Percentiles rank a stretch among this genome's conserved stretches.
These are phyloP conservation scores for Pilatotrama ljubarskyi DNA, from an alignment of 768 basidiomycete species.

Conservation along the genomic window DNA sequence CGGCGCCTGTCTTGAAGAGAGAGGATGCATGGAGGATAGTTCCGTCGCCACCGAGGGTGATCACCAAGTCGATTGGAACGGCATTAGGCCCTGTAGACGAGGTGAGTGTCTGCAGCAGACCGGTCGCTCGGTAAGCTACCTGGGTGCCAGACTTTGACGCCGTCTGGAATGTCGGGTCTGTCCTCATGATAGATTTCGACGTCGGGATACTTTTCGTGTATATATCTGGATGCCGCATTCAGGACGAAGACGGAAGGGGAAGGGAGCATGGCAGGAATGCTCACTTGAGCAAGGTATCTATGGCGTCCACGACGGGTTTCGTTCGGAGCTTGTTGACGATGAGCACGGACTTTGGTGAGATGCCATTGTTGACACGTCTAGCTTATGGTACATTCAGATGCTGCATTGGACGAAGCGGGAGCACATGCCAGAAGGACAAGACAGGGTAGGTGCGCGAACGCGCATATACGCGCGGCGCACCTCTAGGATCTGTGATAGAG, in stretches of 20 bases:
- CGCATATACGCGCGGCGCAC: background rate
- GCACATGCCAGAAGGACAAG: too few species aligned
- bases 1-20: conserved; percentile 85
- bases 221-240: conserved; percentile 23
- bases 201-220: conserved; percentile 33
- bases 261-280: conserved; percentile 24
- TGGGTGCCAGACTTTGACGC: conserved; percentile 57
- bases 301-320: conserved; percentile 72
- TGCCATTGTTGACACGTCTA: conserved; percentile 19
- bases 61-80: conserved; percentile 77
- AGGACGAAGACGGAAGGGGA: background rate
- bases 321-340: conserved; percentile 83
- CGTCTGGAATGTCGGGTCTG: conserved; percentile 50
- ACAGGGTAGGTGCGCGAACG: background rate
- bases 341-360: conserved; percentile 60
- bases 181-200: conserved; percentile 35
- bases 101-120: background rate
- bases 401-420: background rate
- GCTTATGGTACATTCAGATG: conserved; percentile 13
- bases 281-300: conserved; percentile 70
- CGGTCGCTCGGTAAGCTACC: conserved; percentile 37
- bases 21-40: conserved; percentile 94
- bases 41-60: conserved; percentile 93
- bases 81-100: conserved; percentile 43
- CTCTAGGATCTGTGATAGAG: background rate